Base-by-base conservation (phyloP, 352 stramenopile genomes). In the Phytophthora macrochlamydospora region DNA sequence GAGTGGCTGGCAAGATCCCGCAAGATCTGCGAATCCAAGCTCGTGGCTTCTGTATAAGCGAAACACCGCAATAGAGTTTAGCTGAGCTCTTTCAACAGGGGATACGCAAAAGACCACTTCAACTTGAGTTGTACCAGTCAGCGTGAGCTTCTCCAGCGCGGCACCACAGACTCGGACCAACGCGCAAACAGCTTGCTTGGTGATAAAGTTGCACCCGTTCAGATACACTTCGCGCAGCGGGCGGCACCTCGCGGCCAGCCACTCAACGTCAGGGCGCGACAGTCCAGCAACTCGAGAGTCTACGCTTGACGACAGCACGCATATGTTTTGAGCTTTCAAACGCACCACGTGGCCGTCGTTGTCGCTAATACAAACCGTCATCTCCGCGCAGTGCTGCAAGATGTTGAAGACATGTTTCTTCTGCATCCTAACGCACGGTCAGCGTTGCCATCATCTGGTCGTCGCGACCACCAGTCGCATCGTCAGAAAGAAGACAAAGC, bases 281-380 rank as follows among this genome's bases (percentile, higher is more conserved):
- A 92, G 56, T 91, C 78, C 29, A 90, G 63, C 12, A 90, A 53
- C 62, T 91, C 78, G 33, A 92, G 55, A 40, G 52, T 86, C 83
- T 92, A 14, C 33, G 13, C 18, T 59, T 29, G 14, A 37, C 38
- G 40, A 7, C 33, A 24, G 24, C 24, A 3, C n/a, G 4, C 44
- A 42, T 2, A 3, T 11, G 24, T 7, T 24, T 24, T 64, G 32
- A 71, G 28, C 56, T 62, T 49, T 42, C 37, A 6, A 18, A 14
- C 48, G 1, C 32, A 68, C 57, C 62, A 49, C 45, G 5, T 62
- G 37, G 28, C 43, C 18, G 18, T 24, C 18, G 18, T 24, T 24
- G 13, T 12, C 44, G 14, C 9, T 11, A 68, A 55, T 38, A 51
- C 62, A 0, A 7, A 83, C 73, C 67, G 83, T 55, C 6, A 87